These are phyloP conservation scores for Penicillium coprophilum DNA, from an alignment of 495 filamentous ascomycete genomes.

Conservation along the genomic window DNA sequence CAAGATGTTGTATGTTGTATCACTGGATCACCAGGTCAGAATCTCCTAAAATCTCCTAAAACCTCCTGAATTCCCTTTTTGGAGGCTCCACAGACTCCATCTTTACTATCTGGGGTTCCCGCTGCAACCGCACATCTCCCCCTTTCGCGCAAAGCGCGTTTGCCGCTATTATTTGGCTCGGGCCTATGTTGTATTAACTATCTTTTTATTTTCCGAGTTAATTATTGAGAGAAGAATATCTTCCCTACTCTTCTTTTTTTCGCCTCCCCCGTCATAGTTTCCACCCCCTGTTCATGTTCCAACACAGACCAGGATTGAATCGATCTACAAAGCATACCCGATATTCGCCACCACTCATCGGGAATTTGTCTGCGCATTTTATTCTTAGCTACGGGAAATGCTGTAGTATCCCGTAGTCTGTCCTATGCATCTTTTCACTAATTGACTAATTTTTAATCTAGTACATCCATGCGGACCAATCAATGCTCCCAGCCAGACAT, in stretches of 20 bases:
- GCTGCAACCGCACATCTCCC: slow-evolving; percentile 37
- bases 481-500: neutral
- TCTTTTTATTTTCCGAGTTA: neutral
- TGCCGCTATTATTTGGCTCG: slow-evolving; percentile 33
- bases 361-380: neutral
- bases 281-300: neutral
- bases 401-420: neutral
- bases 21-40: slow-evolving; percentile 20
- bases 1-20: slow-evolving; percentile 9
- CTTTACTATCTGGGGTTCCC: slow-evolving; percentile 30
- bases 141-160: slow-evolving; percentile 46
- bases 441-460: neutral
- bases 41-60: slow-evolving; percentile 3
- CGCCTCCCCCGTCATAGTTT: slow-evolving; percentile 8
- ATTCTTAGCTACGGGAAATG: neutral
- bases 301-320: slow-evolving; percentile 8
- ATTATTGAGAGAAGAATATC: neutral
- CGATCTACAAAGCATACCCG: slow-evolving; percentile 11
- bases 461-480: neutral
- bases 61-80: neutral
- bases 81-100: slow-evolving; percentile 26
- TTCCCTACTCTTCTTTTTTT: neutral
- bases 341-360: slow-evolving; percentile 6
- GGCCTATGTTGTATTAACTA: neutral
- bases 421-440: neutral